Evolutionary conservation across 2,329 filamentous ascomycete genomes (phyloP), one percentile per base, ranked within the genome.

Genomic region (Clarireedia sp.): DNA sequence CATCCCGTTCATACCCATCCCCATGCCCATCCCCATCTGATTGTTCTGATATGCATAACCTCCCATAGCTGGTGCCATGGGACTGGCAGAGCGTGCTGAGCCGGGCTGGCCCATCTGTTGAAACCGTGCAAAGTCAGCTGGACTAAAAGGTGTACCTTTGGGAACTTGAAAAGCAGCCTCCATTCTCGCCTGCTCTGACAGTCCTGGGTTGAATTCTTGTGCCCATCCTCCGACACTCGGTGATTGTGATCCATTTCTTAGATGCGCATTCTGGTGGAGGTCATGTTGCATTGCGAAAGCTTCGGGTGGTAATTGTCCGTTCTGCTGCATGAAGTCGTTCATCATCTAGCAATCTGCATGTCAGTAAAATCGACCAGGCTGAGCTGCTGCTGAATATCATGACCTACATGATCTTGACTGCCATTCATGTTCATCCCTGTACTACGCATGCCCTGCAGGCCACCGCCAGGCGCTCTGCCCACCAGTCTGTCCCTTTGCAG

Each of bases 401-500:
- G 60, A 68, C 65, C 63, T 63, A 81, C 87, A 78, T 87, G 83
- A 69, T 95, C 89, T 64, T 90, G 88, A 48, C 82, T 82, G 24
- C 67, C 66, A 59, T 60, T 65, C 62, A 66, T 63, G 14, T 57
- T 82, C 48, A 66, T 57, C 3, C 63, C 79, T 63, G 81, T 79
- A 69, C 82, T 91, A 61, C 90, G 81, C 76, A 95, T 91, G 66
- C 87, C 82, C 69, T 88, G 86, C 66, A 88, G 79, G 66, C 86
- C 76, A 7, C 81, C 85, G 44, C 80, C 83, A 0, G 88, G 86
- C 0, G 83, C 85, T 62, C 86, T 78, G 60, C 89, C 89, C 58
- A 89, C 85, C 59, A 97, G 78, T 57, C 94, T 83, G 72, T 99
- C 94, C 67, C 91, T 81, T 74, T 97, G 94, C 56, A 97, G 77